These are phyloP conservation scores for Fagopyrum homotropicum DNA, from an alignment of 148 eudicot genomes.

Conservation along the genomic window DNA sequence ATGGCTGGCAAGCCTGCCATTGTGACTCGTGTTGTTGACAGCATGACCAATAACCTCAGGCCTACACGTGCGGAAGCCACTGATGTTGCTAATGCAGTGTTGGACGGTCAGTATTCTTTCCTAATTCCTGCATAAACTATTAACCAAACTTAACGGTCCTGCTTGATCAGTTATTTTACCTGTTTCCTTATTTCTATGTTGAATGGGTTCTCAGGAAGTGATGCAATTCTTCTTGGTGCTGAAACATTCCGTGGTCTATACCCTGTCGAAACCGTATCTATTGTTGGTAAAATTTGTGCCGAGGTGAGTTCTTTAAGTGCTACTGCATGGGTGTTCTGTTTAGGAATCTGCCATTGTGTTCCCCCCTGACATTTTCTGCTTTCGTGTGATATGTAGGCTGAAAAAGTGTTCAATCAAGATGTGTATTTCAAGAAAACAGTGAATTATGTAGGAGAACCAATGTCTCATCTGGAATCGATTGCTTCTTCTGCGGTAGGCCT, in stretches of 20 bases:
- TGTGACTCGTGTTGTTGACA: slow-evolving; percentile 95
- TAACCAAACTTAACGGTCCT: background rate
- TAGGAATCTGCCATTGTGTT: background rate
- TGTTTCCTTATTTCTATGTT: background rate
- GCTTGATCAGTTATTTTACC: background rate
- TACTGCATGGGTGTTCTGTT: background rate
- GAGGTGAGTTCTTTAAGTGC: slow-evolving; percentile 41
- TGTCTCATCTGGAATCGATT: slow-evolving; percentile 42
- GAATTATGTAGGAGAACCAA: slow-evolving; percentile 42
- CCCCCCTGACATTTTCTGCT: background rate
- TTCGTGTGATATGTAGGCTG: slow-evolving; percentile 25
- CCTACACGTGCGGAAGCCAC: slow-evolving; percentile 99
- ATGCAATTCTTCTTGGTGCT: slow-evolving; percentile 97
- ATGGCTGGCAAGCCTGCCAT: slow-evolving; percentile 99
- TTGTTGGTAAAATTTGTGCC: slow-evolving; percentile 83
- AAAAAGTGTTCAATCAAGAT: slow-evolving; percentile 44
- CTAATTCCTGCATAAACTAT: background rate
- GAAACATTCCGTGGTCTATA: slow-evolving; percentile 89
- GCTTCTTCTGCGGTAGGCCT: slow-evolving; percentile 41
- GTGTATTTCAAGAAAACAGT: slow-evolving; percentile 39
- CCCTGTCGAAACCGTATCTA: slow-evolving; percentile 82
- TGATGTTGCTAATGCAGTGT: slow-evolving; percentile 96
- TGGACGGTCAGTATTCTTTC: slow-evolving; percentile 53
- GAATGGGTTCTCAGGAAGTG: slow-evolving; percentile 54
- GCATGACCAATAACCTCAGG: slow-evolving; percentile 93